These are phyloP conservation scores for Yamadazyma endophytica DNA, from an alignment of 805 yeast species.

Conservation along the genomic window DNA sequence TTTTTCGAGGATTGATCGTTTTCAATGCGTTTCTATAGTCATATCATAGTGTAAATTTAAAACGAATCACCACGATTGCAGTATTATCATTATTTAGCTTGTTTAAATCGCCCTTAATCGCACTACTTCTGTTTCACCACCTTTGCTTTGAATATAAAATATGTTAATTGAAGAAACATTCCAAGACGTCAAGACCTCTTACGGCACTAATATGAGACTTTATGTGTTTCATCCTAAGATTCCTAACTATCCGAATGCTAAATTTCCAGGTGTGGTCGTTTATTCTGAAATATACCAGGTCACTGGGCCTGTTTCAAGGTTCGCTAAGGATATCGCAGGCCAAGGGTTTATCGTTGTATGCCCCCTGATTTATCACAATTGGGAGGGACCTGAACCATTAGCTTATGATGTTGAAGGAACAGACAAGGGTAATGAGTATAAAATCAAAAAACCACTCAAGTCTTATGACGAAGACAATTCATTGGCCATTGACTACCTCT, in stretches of 20 bases:
- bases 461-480: slow-evolving; percentile 75
- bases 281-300: slow-evolving; percentile 79
- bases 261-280: slow-evolving; percentile 76
- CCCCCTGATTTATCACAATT: slow-evolving; percentile 77
- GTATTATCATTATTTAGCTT: neutral
- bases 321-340: slow-evolving; percentile 74
- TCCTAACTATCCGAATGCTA: slow-evolving; percentile 70
- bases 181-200: slow-evolving; percentile 62
- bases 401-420: slow-evolving; percentile 72
- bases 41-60: too few relatives aligned
- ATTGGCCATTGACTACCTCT: slow-evolving; percentile 60
- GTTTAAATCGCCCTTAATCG: neutral
- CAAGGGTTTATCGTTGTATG: slow-evolving; percentile 78
- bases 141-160: too few relatives aligned
- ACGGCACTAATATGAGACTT: slow-evolving; percentile 63
- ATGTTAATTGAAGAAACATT: slow-evolving; percentile 69
- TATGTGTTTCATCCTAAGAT: slow-evolving; percentile 65
- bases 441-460: slow-evolving; percentile 59
- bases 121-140: too few relatives aligned
- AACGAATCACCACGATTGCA: too few relatives aligned
- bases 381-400: slow-evolving; percentile 58
- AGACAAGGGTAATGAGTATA: slow-evolving; percentile 66
- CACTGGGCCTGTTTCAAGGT: slow-evolving; percentile 76
- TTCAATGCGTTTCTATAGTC: too few relatives aligned
- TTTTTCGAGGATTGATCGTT: too few relatives aligned